Percentiles rank a stretch among this genome's conserved stretches.
Evolutionary conservation across 768 basidiomycete genomes (phyloP).

Genomic region (Psilocybe tampanensis): DNA sequence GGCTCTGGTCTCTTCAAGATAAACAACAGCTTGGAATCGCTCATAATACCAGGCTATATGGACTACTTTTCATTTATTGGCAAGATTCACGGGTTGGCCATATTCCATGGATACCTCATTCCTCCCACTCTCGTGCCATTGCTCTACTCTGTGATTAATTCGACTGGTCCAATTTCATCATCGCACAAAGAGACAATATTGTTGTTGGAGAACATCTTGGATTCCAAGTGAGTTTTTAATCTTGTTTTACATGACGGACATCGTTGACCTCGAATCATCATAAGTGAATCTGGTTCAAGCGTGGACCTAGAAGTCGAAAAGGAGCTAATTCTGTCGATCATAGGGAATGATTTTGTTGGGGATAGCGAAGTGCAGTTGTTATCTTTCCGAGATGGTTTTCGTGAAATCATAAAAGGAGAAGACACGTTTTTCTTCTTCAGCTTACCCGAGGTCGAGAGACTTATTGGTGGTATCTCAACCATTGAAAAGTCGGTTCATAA

Average conservation of each 20-base stretch:
- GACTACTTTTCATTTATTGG: not conserved
- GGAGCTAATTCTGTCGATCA: not conserved
- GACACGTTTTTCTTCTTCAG: not conserved
- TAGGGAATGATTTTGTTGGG: not conserved
- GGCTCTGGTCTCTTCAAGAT: not conserved
- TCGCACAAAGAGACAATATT: not conserved
- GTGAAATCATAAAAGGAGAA: not conserved
- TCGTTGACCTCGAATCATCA: not conserved
- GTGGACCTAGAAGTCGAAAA: not conserved
- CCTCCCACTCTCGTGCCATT: not conserved
- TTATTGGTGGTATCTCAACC: not conserved
- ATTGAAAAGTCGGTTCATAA: not conserved
- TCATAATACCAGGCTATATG: not conserved
- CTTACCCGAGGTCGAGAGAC: not conserved
- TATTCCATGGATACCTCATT: not conserved
- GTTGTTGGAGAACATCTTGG: not conserved
- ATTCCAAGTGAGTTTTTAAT: not conserved
- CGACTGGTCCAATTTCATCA: not conserved
- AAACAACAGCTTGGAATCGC: not conserved
- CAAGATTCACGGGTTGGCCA: not conserved
- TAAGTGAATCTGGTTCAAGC: not conserved
- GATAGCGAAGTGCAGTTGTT: not conserved
- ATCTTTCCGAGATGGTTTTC: not conserved
- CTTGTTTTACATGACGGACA: not conserved
- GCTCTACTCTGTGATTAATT: not conserved